Evolutionary conservation across 148 eudicot genomes (phyloP), one percentile per base, ranked within the genome.

Genomic region (Rhododendron griersonianum): DNA sequence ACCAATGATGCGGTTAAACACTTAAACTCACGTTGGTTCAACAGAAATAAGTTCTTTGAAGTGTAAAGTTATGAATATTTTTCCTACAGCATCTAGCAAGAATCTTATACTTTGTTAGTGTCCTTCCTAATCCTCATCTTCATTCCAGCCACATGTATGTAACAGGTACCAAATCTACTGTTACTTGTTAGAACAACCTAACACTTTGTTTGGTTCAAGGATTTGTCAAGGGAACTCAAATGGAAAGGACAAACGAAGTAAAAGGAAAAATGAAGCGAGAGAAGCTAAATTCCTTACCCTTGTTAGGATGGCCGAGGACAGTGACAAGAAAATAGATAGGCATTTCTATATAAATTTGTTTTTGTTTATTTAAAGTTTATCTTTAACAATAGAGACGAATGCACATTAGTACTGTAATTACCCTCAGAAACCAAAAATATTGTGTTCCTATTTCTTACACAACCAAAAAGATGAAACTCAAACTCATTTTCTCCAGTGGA

Each of bases 41-140:
- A 45, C 57, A 83, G 57, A 77, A 59, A 79, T 87, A 61, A 63
- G 80, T 83, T 50, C 45, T 57, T 1, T 25, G 19, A 86, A 25
- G 33, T 7, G 75, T 41, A 2, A 44, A 48, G 50, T 25, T 2
- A 28, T 23, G 8, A 65, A 69, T 25, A 53, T 53, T 69, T 37
- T 73, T 59, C 44, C 21, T 41, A 25, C 41, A 74, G 77, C 85
- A 86, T 55, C 67, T 45, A n/a, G 75, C 9, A 75, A 82, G 30
- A 82, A 74, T 86, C 80, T 75, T 57, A 75, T 45, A 13, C 2
- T 8, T 14, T 35, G 61, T n/a, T 39, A 57, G 4, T 14, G 18
- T 76, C 83, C 37, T 11, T 67, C 61, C 16, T 1, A 73, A 55
- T 74, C 33, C 69, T 59, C 48, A 77, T 65, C 81, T 53, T 78